Conservation (phyloP, 495 filamentous ascomycete genomes). For the Rhypophila decipiens region DNA sequence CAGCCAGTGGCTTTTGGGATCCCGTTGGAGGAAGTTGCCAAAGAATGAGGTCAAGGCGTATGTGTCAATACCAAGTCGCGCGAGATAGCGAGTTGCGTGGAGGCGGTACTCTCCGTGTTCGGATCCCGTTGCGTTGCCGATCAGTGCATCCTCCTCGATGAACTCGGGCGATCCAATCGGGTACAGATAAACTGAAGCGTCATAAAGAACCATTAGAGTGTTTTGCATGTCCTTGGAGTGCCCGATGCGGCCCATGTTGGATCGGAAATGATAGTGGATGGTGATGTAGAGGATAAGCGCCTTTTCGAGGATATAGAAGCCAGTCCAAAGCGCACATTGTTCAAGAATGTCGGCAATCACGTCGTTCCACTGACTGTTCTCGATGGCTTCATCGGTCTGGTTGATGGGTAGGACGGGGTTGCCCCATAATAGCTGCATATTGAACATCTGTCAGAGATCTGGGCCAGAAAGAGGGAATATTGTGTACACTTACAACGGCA, state of each 20-base stretch:
- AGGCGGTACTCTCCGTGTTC: conserved; percentile 17
- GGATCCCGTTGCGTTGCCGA: conserved; percentile 21
- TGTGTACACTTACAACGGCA: conserved; percentile 1
- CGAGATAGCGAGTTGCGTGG: conserved; percentile 17
- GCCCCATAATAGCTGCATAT: background rate
- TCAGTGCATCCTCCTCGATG: conserved; percentile 19
- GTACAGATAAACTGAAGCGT: conserved; percentile 50
- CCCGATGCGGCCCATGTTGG: conserved; percentile 56
- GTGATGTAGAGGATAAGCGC: conserved; percentile 68
- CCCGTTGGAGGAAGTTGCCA: conserved; percentile 20
- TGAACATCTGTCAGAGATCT: too few species aligned
- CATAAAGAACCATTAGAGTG: conserved; percentile 63
- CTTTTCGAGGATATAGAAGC: conserved; percentile 59
- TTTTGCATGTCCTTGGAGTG: conserved; percentile 64
- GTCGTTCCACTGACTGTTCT: conserved; percentile 10
- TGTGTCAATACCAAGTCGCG: conserved; percentile 19
- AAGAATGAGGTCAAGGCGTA: conserved; percentile 25
- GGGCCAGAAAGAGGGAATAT: background rate
- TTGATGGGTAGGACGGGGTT: background rate
- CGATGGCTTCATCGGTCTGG: conserved; percentile 1
- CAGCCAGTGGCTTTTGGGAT: conserved; percentile 21
- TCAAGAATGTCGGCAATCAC: conserved; percentile 17
- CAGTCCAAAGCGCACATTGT: conserved; percentile 19
- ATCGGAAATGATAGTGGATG: conserved; percentile 79
- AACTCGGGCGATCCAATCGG: conserved; percentile 21